phyloP scores from a whole-genome alignment of 2,329 filamentous ascomycete genomes.

The Diaporthe destruens region DNA sequence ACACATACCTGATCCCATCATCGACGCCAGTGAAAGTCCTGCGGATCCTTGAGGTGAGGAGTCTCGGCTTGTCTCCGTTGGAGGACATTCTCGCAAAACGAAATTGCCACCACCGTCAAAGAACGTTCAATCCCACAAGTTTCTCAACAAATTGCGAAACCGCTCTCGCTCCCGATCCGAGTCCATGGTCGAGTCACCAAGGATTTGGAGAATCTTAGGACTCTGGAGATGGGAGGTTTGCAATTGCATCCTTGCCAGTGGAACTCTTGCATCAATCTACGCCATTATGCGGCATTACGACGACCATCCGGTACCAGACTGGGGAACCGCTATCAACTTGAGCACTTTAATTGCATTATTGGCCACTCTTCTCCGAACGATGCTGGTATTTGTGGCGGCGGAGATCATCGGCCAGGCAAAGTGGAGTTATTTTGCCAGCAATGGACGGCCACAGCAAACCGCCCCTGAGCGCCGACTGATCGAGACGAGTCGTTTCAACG shows the following conservation, averaged over 20 bases:
- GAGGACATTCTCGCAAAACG: background rate
- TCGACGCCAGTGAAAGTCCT: no score
- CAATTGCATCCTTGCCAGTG: background rate
- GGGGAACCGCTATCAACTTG: background rate
- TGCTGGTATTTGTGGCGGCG: background rate
- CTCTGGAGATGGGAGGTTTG: background rate
- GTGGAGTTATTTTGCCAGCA: background rate
- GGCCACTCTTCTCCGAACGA: background rate
- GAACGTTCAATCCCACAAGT: background rate
- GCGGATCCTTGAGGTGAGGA: background rate
- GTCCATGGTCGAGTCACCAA: fast-evolving
- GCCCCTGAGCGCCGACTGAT: background rate
- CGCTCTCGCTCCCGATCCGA: background rate
- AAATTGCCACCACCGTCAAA: background rate
- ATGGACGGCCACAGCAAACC: background rate
- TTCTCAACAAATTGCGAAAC: background rate
- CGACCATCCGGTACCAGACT: background rate
- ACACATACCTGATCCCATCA: background rate
- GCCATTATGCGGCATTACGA: background rate
- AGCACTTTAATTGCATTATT: background rate
- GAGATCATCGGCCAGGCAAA: slow-evolving; percentile 17
- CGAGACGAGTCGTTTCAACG: background rate
- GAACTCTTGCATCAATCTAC: background rate
- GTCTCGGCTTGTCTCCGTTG: background rate
- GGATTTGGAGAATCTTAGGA: background rate